Percentiles rank a stretch among this genome's conserved stretches.
Evolutionary conservation across 1,284 basidiomycete genomes (phyloP).

Genomic region (Sanghuangporus sanghuang): DNA sequence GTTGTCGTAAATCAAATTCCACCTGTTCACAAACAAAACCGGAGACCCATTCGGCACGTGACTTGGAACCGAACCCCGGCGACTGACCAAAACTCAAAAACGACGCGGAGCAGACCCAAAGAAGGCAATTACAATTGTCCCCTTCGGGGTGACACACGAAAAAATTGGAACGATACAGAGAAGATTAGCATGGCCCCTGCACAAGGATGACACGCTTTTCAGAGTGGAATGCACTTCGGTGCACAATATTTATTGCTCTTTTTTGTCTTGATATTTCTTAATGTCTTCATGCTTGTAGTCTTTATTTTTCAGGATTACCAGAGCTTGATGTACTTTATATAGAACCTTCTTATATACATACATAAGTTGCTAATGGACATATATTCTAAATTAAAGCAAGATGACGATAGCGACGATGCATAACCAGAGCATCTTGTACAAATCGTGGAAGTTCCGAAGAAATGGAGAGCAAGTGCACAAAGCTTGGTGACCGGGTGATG

Average conservation of each 20-base stretch:
- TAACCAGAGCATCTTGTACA: too few species aligned
- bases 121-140: conserved; percentile 6
- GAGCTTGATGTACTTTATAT: too few species aligned
- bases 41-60: background rate
- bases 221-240: conserved; percentile 21
- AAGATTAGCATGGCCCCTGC: conserved; percentile 21
- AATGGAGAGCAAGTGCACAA: too few species aligned
- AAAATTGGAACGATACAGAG: conserved; percentile 22
- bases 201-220: conserved; percentile 22
- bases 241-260: conserved; percentile 19
- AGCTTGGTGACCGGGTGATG: too few species aligned
- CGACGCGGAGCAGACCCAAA: background rate
- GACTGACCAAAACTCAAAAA: conserved; percentile 15
- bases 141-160: conserved; percentile 21
- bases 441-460: too few species aligned
- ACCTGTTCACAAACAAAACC: too few species aligned
- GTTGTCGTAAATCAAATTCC: background rate
- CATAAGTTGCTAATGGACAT: too few species aligned
- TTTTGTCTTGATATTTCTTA: background rate
- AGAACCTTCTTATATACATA: too few species aligned
- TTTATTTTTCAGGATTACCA: too few species aligned
- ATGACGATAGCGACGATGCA: too few species aligned
- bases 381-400: too few species aligned
- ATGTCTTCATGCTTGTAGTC: too few species aligned
- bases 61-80: conserved; percentile 1